Evolutionary conservation across 495 filamentous ascomycete species (phyloP), one percentile per base, ranked within the genome.

Genomic region (Aspergillus kassunensis): DNA sequence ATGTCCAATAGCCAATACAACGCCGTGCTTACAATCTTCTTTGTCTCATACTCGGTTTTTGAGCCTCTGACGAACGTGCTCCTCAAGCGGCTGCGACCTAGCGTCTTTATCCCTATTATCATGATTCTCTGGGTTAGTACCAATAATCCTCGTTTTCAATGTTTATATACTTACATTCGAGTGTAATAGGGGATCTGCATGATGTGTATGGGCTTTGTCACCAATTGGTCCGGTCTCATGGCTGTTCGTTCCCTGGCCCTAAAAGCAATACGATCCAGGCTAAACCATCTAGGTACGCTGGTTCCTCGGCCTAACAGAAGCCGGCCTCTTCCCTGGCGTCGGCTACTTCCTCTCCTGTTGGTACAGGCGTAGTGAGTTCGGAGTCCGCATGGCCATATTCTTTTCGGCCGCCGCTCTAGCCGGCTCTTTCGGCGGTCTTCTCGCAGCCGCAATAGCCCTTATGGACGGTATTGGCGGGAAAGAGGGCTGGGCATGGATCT

Each of bases 51-150:
- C 67, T 78, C 89, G 31, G 68, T 90, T 33, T 89, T 90, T 53
- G 91, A 96, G 74, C 90, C 91, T 0, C 53, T 91, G 29, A 95
- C 91, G 35, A 97, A 97, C 65, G 67, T 97, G 43, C 68, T 97
- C 18, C 82, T 97, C 50, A 97, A 97, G 70, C 76, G 73, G 4
- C 62, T 86, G 41, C 84, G 85, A 13, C 80, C 83, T 11, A 89
- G 86, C 61, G 80, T 91, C 70, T 89, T 78, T 59, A 87, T 86
- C 57, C 73, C 79, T 0, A 53, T 66, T 7, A 83, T 83, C 44
- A 85, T 85, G 77, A 40, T 79, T 1, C 44, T 73, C 5, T 86
- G 83, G 81, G 70, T 72, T 54, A 37, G 63, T 49, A 24, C 12
- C 2, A 11, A 37, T 20, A 5, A n/a, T 19, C 13, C 24, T 19